phyloP scores from a whole-genome alignment of 108 stramenopile species.

The Nitzschia inconspicua region DNA sequence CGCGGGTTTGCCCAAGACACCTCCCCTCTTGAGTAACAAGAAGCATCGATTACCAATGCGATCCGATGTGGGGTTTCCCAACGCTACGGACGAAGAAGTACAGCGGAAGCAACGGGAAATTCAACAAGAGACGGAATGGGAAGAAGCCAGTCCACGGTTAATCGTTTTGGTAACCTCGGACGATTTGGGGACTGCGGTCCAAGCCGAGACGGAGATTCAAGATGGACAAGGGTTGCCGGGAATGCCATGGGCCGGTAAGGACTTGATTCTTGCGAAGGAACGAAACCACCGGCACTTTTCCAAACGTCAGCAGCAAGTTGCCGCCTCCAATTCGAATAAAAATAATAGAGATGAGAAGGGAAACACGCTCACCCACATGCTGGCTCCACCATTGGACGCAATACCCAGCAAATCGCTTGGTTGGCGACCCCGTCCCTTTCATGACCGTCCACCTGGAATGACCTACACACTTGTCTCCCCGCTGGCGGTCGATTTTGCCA shows the following conservation, averaged over 20 bases:
- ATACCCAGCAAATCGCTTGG: conserved; percentile 46
- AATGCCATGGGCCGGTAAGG: conserved; percentile 61
- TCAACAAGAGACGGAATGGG: conserved; percentile 69
- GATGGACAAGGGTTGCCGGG: conserved; percentile 26
- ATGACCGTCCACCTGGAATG: conserved; percentile 69
- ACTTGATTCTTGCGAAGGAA: conserved; percentile 51
- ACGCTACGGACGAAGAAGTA: conserved; percentile 62
- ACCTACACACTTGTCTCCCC: conserved; percentile 56
- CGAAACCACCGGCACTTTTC: conserved; percentile 41
- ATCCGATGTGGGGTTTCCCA: conserved; percentile 80
- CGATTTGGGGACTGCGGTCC: conserved; percentile 39
- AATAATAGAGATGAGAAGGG: conserved; percentile 7
- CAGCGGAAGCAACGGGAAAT: conserved; percentile 65
- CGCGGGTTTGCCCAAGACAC: conserved; percentile 37
- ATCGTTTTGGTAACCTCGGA: conserved; percentile 58
- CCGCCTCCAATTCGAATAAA: background rate
- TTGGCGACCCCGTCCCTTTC: conserved; percentile 76
- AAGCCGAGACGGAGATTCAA: background rate
- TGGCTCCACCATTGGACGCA: conserved; percentile 80
- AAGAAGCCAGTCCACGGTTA: conserved; percentile 75
- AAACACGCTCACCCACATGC: conserved; percentile 10
- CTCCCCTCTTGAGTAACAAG: conserved; percentile 58
- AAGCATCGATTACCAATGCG: conserved; percentile 71
- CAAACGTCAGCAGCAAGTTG: background rate
- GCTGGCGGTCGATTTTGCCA: conserved; percentile 40